These are phyloP conservation scores for Alternaria postmessia DNA, from an alignment of 2,329 filamentous ascomycete species.

Conservation along the genomic window DNA sequence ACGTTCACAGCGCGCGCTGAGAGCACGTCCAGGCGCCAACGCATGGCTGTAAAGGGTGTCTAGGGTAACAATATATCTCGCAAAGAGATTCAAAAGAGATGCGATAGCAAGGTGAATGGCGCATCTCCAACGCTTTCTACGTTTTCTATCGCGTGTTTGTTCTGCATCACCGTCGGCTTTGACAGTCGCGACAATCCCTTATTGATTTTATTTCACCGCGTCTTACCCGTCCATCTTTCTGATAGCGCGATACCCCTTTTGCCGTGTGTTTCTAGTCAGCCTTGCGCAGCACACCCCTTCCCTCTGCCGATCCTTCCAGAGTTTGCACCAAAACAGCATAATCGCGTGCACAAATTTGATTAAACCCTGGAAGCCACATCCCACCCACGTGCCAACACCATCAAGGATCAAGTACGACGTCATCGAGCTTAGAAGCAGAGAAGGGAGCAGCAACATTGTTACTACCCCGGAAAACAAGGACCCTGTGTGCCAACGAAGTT, in stretches of 20 bases:
- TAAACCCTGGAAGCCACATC: conserved; percentile 11
- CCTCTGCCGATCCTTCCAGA: conserved; percentile 10
- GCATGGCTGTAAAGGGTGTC: conserved; percentile 5
- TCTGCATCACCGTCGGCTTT: conserved; percentile 19
- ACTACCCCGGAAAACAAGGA: neutral
- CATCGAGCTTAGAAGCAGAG: conserved; percentile 2
- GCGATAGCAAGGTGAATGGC: neutral
- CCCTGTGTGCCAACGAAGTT: neutral
- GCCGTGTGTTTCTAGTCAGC: neutral
- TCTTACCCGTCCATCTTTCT: neutral
- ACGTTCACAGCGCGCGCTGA: conserved; percentile 6
- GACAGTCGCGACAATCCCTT: conserved; percentile 21
- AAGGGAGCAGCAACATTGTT: conserved; percentile 4
- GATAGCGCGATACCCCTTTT: conserved; percentile 6
- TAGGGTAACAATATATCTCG: neutral
- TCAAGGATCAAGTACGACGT: conserved; percentile 6
- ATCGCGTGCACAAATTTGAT: conserved; percentile 4
- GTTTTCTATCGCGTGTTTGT: neutral
- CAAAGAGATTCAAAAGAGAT: conserved; percentile 13
- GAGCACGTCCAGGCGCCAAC: conserved; percentile 20
- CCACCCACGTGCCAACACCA: neutral
- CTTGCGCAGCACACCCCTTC: neutral
- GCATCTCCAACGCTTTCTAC: neutral
- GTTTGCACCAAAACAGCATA: conserved; percentile 9
- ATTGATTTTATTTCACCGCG: neutral